These are phyloP conservation scores for Dothideomycetes sp. DNA, from an alignment of 2,329 filamentous ascomycete genomes.

Conservation along the genomic window DNA sequence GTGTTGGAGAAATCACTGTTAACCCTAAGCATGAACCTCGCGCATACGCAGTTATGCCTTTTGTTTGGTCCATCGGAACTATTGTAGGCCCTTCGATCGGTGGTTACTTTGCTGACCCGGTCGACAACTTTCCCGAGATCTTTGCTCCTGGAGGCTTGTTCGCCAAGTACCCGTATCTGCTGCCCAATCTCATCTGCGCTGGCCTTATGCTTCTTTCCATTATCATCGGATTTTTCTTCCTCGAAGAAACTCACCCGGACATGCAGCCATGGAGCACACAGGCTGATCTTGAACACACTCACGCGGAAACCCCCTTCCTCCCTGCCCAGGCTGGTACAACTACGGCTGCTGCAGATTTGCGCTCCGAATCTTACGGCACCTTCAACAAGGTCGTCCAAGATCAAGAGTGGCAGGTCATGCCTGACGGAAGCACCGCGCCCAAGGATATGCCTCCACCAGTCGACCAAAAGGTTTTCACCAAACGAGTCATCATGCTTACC, in stretches of 20 bases:
- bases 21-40: conserved; percentile 83
- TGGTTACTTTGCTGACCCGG: conserved; percentile 74
- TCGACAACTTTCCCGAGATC: conserved; percentile 58
- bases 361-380: conserved; percentile 52
- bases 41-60: conserved; percentile 87
- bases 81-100: conserved; percentile 85
- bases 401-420: conserved; percentile 43
- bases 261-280: conserved; percentile 49
- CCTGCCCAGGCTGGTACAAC: conserved; percentile 61
- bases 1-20: conserved; percentile 80
- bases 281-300: conserved; percentile 25
- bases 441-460: conserved; percentile 24
- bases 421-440: conserved; percentile 31
- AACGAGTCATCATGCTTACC: conserved; percentile 64
- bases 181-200: conserved; percentile 83
- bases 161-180: conserved; percentile 70
- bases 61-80: conserved; percentile 84
- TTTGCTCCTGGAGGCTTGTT: conserved; percentile 65
- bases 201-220: conserved; percentile 69
- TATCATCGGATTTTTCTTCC: conserved; percentile 65
- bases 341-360: conserved; percentile 62
- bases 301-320: conserved; percentile 64
- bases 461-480: conserved; percentile 45
- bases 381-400: conserved; percentile 41
- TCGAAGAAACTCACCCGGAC: conserved; percentile 84